These are phyloP conservation scores for Inonotus hispidus DNA, from an alignment of 1,284 basidiomycete genomes.

Conservation along the genomic window DNA sequence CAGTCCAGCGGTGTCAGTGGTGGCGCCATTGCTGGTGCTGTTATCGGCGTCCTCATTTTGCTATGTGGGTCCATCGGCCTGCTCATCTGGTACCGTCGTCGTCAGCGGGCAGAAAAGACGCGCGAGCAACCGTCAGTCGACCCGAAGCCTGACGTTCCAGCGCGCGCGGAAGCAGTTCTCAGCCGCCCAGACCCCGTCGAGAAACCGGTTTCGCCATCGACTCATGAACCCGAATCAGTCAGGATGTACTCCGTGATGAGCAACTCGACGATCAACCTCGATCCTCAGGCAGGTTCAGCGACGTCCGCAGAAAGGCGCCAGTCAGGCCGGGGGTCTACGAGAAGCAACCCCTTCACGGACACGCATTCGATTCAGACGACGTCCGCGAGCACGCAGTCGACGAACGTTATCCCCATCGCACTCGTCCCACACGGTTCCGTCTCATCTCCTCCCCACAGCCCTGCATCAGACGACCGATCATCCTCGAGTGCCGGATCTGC, in stretches of 20 bases:
- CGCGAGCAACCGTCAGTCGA: conserved; percentile 31
- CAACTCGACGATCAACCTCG: conserved; percentile 12
- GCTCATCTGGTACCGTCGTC: conserved; percentile 63
- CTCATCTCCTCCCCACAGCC: conserved; percentile 65
- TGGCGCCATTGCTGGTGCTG: conserved; percentile 69
- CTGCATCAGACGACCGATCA: conserved; percentile 46
- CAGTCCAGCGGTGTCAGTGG: conserved; percentile 44
- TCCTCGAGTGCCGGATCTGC: conserved; percentile 31
- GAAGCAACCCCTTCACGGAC: conserved; percentile 71
- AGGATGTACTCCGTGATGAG: conserved; percentile 20
- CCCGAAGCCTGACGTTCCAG: conserved; percentile 57
- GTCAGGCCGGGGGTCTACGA: conserved; percentile 30
- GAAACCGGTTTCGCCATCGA: conserved; percentile 37
- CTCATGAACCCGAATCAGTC: conserved; percentile 8
- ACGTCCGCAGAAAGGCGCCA: conserved; percentile 9
- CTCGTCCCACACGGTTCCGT: conserved; percentile 59
- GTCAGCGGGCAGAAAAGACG: conserved; percentile 27
- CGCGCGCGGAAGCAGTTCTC: conserved; percentile 67
- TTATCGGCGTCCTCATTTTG: conserved; percentile 59
- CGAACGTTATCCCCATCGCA: conserved; percentile 81
- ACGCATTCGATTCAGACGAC: conserved; percentile 69
- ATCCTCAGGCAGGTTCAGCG: conserved; percentile 6
- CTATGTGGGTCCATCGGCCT: conserved; percentile 43
- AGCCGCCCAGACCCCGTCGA: conserved; percentile 73
- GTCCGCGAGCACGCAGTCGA: conserved; percentile 62